Evolutionary conservation across 805 yeast species (phyloP), one percentile per base, ranked within the genome.

Genomic region (Candida methanosorbosa): DNA sequence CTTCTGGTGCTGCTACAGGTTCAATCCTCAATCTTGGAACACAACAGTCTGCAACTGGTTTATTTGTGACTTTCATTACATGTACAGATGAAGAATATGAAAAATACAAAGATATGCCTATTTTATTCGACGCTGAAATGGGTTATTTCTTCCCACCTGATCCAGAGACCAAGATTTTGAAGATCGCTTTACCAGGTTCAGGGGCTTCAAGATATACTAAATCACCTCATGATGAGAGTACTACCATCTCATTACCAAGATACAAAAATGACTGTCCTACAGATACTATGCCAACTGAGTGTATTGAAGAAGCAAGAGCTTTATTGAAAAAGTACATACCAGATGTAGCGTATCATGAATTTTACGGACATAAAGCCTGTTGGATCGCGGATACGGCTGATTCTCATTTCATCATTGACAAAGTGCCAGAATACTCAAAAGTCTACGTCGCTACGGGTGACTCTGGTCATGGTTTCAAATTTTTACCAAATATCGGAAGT

Each of bases 61-160:
- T 57, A 31, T 58, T 59, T 42, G 62, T 62, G 4, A 50, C 63
- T 4, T 70, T 64, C 41, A 57, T 68, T 13, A 46, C 52, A 25
- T 38, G 68, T 21, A 59, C 63, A 1, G 49, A 48, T 2, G 45
- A 47, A 24, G 72, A 68, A 39, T 66, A 48, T 38, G 50, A 49
- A 16, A 46, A 40, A 18, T 64, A 49, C 37, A 61, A 59, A 39
- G 48, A 55, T 34, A 58, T 64, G 19, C 72, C 75, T 9, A 52
- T 69, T 20, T 52, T 69, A 7, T 68, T 68, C 44, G 63, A 66
- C 39, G 54, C 70, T 1, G 67, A 62, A 29, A 45, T 53, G 50
- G 74, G 75, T 1, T 69, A 67, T 40, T 65, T 64, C 43, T 69
- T 69, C 51, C 72, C 73, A 4, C 75, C 75, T 16, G 73, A 68